A percentile compares a stretch with the other conserved stretches of the same genome.
phyloP scores from a whole-genome alignment of 371 early-diverging fungal genomes.

The Mortierella sp. region DNA sequence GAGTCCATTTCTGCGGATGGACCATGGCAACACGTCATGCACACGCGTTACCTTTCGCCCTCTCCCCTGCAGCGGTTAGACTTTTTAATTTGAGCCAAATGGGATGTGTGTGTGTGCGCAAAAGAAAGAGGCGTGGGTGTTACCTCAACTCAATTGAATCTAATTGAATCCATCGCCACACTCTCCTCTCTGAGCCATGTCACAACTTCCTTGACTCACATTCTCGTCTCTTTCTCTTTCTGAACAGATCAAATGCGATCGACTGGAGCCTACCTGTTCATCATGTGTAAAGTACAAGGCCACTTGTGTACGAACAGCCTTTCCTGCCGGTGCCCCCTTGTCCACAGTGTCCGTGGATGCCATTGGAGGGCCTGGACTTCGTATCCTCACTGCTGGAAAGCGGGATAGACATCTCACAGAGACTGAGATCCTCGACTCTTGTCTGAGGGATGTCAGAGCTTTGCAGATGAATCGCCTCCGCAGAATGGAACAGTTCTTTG shows the following conservation, averaged over 20 bases:
- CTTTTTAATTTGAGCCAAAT: too few species aligned
- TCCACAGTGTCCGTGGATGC: constrained; percentile 48
- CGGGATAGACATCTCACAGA: constrained; percentile 37
- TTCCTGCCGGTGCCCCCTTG: constrained; percentile 37
- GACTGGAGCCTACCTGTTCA: constrained; percentile 49
- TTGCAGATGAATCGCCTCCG: constrained; percentile 42
- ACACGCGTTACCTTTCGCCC: too few species aligned
- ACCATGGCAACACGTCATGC: too few species aligned
- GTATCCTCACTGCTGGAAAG: constrained; percentile 31
- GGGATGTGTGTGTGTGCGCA: too few species aligned
- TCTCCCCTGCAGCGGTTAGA: too few species aligned
- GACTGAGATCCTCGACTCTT: constrained; percentile 49
- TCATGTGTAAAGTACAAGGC: constrained; percentile 54
- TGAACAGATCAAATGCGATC: constrained; percentile 47
- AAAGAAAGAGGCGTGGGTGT: too few species aligned
- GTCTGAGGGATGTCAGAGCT: constrained; percentile 36
- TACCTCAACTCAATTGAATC: background rate
- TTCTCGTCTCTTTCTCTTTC: background rate
- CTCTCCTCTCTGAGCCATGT: background rate
- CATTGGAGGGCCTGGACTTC: constrained; percentile 23
- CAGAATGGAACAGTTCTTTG: constrained; percentile 49
- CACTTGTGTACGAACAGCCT: constrained; percentile 36
- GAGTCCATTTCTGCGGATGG: too few species aligned
- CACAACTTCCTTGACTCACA: background rate
- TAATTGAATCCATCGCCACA: background rate